A percentile compares a stretch with the other conserved stretches of the same genome.
phyloP scores from a whole-genome alignment of 768 basidiomycete species.

The Pleurotus tuoliensis region DNA sequence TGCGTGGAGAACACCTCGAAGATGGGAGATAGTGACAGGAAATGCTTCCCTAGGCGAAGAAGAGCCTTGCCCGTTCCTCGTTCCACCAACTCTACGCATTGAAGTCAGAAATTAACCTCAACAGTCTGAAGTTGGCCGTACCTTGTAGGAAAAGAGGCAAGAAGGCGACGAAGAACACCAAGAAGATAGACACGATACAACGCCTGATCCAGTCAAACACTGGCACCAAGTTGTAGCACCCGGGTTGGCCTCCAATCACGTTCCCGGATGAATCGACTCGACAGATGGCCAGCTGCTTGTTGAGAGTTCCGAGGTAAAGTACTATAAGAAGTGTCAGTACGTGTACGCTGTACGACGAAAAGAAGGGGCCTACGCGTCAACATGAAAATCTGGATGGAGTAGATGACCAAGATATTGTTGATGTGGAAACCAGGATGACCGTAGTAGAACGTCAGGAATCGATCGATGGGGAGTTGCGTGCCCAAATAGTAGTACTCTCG shows the following conservation, averaged over 20 bases:
- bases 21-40: constrained; percentile 92
- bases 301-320: constrained; percentile 92
- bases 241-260: constrained; percentile 78
- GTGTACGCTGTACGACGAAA: not conserved
- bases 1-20: constrained; percentile 99
- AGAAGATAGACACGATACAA: constrained; percentile 94
- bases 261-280: constrained; percentile 77
- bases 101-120: not conserved
- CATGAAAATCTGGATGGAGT: constrained; percentile 98
- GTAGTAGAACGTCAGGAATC: constrained; percentile 99
- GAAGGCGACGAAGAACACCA: constrained; percentile 98
- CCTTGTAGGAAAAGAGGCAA: constrained; percentile 95
- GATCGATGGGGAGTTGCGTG: constrained; percentile 95
- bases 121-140: constrained; percentile 28
- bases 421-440: constrained; percentile 99
- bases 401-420: constrained; percentile 99
- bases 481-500: constrained; percentile 99
- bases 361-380: constrained; percentile 65
- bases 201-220: constrained; percentile 98
- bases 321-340: constrained; percentile 40
- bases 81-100: constrained; percentile 79
- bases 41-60: constrained; percentile 93
- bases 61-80: constrained; percentile 94
- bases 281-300: constrained; percentile 90
- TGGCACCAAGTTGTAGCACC: constrained; percentile 94